These are phyloP conservation scores for Cornus controversa DNA, from an alignment of 148 eudicot genomes.

Conservation along the genomic window DNA sequence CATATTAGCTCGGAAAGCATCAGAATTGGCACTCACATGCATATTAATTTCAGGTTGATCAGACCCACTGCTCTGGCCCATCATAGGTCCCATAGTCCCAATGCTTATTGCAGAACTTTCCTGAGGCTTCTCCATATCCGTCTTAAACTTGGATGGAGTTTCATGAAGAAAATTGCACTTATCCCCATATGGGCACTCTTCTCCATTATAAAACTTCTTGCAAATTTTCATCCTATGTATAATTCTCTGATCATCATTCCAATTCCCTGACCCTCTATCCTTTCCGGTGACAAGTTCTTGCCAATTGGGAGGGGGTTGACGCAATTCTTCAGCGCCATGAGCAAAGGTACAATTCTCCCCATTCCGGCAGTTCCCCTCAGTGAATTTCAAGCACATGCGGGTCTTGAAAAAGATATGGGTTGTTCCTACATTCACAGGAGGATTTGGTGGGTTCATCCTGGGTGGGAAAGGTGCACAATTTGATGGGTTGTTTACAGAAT, in stretches of 20 bases:
- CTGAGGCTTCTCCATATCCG: constrained; percentile 37
- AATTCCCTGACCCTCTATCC: constrained; percentile 50
- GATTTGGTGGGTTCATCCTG: constrained; percentile 34
- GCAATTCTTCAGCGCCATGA: constrained; percentile 74
- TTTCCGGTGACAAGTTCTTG: constrained; percentile 65
- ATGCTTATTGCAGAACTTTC: constrained; percentile 68
- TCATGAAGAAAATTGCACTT: constrained; percentile 84
- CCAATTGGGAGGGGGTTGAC: constrained; percentile 95
- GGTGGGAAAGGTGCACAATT: constrained; percentile 24
- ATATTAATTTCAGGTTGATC: constrained; percentile 36
- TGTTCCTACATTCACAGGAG: constrained; percentile 46
- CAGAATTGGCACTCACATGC: constrained; percentile 17
- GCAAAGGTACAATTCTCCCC: constrained; percentile 88
- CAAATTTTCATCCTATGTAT: constrained; percentile 79
- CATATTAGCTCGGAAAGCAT: constrained; percentile 35
- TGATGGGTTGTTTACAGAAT: constrained; percentile 27
- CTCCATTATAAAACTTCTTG: constrained; percentile 82
- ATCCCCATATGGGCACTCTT: constrained; percentile 95
- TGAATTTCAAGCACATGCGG: constrained; percentile 66
- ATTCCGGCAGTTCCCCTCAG: constrained; percentile 64
- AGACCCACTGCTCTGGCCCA: constrained; percentile 28
- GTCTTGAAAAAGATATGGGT: constrained; percentile 81
- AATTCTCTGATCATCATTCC: constrained; percentile 70
- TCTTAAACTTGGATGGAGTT: constrained; percentile 42
- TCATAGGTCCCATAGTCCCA: constrained; percentile 46